Percentiles rank a stretch among this genome's conserved stretches.
Conservation (phyloP, 805 yeast genomes). For the Pichia cephalocereana region DNA sequence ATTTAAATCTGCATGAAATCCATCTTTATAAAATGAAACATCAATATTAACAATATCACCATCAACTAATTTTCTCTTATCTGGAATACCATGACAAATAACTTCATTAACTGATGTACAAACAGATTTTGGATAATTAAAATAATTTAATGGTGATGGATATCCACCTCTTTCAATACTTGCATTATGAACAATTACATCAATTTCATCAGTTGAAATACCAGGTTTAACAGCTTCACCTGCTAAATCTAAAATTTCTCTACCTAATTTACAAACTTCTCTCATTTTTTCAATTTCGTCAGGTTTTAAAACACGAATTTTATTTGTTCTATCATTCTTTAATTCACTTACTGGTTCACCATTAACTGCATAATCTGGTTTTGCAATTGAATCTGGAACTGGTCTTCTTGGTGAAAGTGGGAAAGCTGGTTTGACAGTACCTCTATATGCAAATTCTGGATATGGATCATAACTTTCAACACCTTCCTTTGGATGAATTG, state of each 20-base stretch:
- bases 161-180: constrained; percentile 83
- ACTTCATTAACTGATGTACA: constrained; percentile 94
- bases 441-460: constrained; percentile 68
- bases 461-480: constrained; percentile 73
- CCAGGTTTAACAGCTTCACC: constrained; percentile 83
- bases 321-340: constrained; percentile 55
- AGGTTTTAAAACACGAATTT: constrained; percentile 53
- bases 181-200: constrained; percentile 77
- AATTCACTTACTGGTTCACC: constrained; percentile 80
- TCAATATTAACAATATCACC: constrained; percentile 94
- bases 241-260: constrained; percentile 85
- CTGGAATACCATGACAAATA: constrained; percentile 97
- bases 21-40: constrained; percentile 75
- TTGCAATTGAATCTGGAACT: constrained; percentile 61
- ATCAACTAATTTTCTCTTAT: constrained; percentile 73
- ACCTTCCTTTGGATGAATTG: constrained; percentile 56
- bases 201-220: constrained; percentile 87
- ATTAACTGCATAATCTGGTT: constrained; percentile 75
- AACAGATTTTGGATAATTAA: constrained; percentile 82
- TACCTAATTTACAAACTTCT: constrained; percentile 62
- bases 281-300: constrained; percentile 69
- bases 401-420: constrained; percentile 68
- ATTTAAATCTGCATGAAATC: constrained; percentile 89
- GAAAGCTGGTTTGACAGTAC: constrained; percentile 65
- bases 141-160: constrained; percentile 93